Evolutionary conservation across 2,329 filamentous ascomycete genomes (phyloP), one percentile per base, ranked within the genome.

Genomic region (Cercospora sp.): DNA sequence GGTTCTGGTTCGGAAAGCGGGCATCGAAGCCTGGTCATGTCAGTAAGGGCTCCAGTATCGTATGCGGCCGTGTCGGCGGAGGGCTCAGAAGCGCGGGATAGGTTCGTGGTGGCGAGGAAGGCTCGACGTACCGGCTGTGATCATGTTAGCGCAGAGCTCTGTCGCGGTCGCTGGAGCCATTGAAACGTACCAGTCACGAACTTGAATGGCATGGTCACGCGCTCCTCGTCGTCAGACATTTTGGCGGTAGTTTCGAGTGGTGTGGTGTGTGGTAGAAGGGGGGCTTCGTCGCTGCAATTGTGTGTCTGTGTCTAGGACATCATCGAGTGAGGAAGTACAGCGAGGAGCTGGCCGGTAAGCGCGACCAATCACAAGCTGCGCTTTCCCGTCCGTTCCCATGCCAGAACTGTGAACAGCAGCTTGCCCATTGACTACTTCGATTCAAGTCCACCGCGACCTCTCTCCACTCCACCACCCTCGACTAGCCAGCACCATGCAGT

Each of bases 181-280:
- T 53, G 65, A 28, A 36, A 82, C 92, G 83, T 88, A 97, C 94
- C 94, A 86, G 94, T 98, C 80, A 98, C 95, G 86, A 98, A 98
- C 91, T 99, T 99, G 91, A 99, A 99, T 84, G 96, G 96, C 90
- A 97, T 99, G 85, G 94, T 97, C 83, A 97, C 91, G 80, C 89
- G 86, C 79, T 92, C 90, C 80, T 92, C 92, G 79, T 92, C 90
- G 85, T 96, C 92, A 82, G 93, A 91, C 94, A 99, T 99, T 78
- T 84, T 94, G 88, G 83, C 83, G 79, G 80, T 65, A 30, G 53
- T 71, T 31, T 62, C 60, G 69, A 71, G 71, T 66, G 68, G 33
- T 64, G 60, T 60, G 63, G 30, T 60, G 51, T 59, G 67, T 58
- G 59, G 33, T 45, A 60, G 63, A 68, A 48, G 40, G 63, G 33